Evolutionary conservation across 2,329 filamentous ascomycete species (phyloP).

Genomic region (Stachybotrys echinatus): DNA sequence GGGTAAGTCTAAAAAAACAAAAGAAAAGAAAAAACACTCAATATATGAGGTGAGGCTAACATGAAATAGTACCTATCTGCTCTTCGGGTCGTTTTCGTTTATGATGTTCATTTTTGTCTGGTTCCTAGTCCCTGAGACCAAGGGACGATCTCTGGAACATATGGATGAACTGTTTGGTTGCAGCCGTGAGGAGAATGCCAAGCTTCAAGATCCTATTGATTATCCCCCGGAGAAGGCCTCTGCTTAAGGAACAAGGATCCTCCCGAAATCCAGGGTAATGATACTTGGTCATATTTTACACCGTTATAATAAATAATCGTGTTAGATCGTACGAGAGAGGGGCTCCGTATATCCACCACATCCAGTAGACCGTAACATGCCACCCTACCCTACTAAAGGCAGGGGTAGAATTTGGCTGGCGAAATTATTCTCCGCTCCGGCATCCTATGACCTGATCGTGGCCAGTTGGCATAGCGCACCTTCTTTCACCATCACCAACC

Average conservation of each 20-base stretch:
- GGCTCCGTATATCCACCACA: too few species aligned
- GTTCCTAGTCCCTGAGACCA: slow-evolving; percentile 61
- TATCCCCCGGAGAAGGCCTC: too few species aligned
- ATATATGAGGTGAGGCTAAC: neutral
- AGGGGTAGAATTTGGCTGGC: too few species aligned
- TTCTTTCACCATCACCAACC: slow-evolving; percentile 2
- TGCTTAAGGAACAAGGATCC: too few species aligned
- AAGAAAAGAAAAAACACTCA: neutral
- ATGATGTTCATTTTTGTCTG: slow-evolving; percentile 22
- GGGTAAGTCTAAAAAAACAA: neutral
- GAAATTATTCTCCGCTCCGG: slow-evolving; percentile 14
- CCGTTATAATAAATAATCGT: too few species aligned
- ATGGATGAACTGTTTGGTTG: slow-evolving; percentile 10
- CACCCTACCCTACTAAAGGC: too few species aligned
- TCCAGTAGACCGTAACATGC: too few species aligned
- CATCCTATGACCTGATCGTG: slow-evolving; percentile 12
- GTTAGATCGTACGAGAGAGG: too few species aligned
- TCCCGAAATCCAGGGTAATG: too few species aligned
- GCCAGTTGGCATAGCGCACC: slow-evolving; percentile 1
- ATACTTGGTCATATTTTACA: too few species aligned
- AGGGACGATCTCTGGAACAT: slow-evolving; percentile 35
- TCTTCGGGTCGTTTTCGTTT: slow-evolving; percentile 52
- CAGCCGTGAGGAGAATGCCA: too few species aligned
- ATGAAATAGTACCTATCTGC: neutral
- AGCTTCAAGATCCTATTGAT: too few species aligned